These are phyloP conservation scores for Anisogramma anomala DNA, from an alignment of 2,329 filamentous ascomycete genomes.

Conservation along the genomic window DNA sequence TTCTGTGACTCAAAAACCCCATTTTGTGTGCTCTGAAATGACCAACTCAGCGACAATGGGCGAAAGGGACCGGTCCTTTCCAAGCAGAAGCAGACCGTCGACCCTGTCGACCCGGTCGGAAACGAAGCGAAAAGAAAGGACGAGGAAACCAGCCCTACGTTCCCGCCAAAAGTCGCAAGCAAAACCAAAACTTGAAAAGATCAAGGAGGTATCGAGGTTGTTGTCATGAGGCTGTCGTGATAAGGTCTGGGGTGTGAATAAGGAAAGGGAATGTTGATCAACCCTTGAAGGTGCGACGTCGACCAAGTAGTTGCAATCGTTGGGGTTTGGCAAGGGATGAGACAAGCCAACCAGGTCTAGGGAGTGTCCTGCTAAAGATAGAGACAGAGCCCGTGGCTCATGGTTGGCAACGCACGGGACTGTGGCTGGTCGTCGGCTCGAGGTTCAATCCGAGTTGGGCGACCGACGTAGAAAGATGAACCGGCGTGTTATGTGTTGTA, in stretches of 20 bases:
- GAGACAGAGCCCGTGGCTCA: slow-evolving; percentile 3
- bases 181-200: no score
- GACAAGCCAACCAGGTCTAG: slow-evolving; percentile 6
- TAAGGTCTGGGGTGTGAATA: slow-evolving; percentile 22
- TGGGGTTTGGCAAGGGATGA: slow-evolving; percentile 4
- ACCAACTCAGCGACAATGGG: slow-evolving; percentile 8
- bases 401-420: neutral
- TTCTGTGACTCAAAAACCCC: slow-evolving; percentile 52
- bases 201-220: slow-evolving; percentile 10
- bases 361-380: slow-evolving; percentile 11
- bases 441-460: neutral
- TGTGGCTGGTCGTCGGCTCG: neutral
- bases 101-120: slow-evolving; percentile 20
- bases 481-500: neutral
- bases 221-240: slow-evolving; percentile 22
- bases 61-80: slow-evolving; percentile 8
- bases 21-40: slow-evolving; percentile 33
- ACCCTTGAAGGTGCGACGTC: neutral
- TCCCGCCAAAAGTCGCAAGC: slow-evolving; percentile 3
- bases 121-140: slow-evolving; percentile 12
- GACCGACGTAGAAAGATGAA: neutral
- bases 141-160: slow-evolving; percentile 13
- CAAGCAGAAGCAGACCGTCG: slow-evolving; percentile 14
- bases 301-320: neutral
- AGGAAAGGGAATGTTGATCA: neutral